Conservation (phyloP, 2,329 filamentous ascomycete genomes). For the Rhynchosporium graminicola region DNA sequence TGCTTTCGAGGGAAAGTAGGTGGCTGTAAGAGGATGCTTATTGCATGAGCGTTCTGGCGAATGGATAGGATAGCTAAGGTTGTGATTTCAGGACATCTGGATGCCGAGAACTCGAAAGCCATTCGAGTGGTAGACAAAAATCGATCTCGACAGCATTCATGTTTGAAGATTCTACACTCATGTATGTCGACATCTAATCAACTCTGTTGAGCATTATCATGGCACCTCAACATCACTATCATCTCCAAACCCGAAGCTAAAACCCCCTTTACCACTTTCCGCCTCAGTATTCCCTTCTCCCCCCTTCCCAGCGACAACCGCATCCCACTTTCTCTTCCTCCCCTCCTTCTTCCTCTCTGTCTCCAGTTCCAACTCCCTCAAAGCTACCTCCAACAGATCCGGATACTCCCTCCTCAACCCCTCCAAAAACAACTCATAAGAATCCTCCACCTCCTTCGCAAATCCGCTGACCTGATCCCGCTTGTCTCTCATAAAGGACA, state of each 20-base stretch:
- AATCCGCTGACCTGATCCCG: constrained; percentile 88
- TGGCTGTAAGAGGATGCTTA: background rate
- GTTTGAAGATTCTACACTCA: background rate
- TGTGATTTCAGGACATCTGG: background rate
- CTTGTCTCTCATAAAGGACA: constrained; percentile 80
- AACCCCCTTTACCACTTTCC: constrained; percentile 47
- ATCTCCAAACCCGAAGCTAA: constrained; percentile 66
- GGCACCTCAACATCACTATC: constrained; percentile 52
- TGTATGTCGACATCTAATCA: background rate
- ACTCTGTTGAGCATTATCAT: constrained; percentile 21
- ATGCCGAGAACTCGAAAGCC: background rate
- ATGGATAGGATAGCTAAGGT: background rate
- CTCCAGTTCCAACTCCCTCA: constrained; percentile 58
- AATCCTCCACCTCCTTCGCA: constrained; percentile 66
- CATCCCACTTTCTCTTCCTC: constrained; percentile 86
- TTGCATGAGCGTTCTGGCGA: background rate
- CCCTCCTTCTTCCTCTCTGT: constrained; percentile 53
- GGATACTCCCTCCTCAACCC: constrained; percentile 65
- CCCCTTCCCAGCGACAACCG: constrained; percentile 60
- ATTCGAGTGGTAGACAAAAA: background rate
- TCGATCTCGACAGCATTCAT: too few species aligned
- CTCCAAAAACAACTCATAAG: constrained; percentile 73
- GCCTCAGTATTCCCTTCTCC: constrained; percentile 44
- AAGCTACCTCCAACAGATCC: constrained; percentile 64
- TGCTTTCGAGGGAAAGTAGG: background rate